These are phyloP conservation scores for Fusarium sp. DNA, from an alignment of 2,329 filamentous ascomycete species.

Conservation along the genomic window DNA sequence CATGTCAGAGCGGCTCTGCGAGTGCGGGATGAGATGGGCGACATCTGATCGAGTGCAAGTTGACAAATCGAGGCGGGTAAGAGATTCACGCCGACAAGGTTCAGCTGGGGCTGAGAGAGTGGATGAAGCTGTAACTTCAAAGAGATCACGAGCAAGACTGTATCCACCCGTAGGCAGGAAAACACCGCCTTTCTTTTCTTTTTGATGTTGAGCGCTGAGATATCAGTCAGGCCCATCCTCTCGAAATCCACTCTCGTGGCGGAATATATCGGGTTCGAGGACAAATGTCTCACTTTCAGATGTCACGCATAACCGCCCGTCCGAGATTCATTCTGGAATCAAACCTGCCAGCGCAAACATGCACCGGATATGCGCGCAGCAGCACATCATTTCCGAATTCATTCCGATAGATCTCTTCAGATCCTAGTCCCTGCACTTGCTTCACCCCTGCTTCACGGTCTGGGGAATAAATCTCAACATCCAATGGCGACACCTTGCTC, in stretches of 20 bases:
- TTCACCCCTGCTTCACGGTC: conserved; percentile 1
- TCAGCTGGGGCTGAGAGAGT: not conserved
- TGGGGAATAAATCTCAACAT: conserved; percentile 14
- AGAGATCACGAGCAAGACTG: not conserved
- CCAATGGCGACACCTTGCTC: not conserved
- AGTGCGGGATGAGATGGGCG: not conserved
- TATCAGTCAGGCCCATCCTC: not conserved
- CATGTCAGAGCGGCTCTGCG: conserved; percentile 13
- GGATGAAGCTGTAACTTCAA: not conserved
- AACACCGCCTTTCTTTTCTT: not conserved
- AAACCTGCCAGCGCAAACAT: conserved; percentile 1
- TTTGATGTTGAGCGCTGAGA: conserved; percentile 13
- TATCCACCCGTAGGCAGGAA: not conserved
- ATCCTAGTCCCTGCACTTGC: conserved; percentile 10
- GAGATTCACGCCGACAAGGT: not conserved
- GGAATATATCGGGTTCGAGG: conserved; percentile 16
- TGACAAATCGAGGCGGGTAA: not conserved
- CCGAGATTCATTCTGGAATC: conserved; percentile 10
- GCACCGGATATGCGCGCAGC: conserved; percentile 14
- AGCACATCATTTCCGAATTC: conserved; percentile 23
- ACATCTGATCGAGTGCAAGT: not conserved
- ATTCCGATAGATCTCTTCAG: conserved; percentile 15
- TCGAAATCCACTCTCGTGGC: not conserved
- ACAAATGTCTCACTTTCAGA: conserved; percentile 19
- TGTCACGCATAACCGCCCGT: conserved; percentile 28